Evolutionary conservation across 257 asterid genomes (phyloP), one percentile per base, ranked within the genome.

Genomic region (Solanum ossicruentum): DNA sequence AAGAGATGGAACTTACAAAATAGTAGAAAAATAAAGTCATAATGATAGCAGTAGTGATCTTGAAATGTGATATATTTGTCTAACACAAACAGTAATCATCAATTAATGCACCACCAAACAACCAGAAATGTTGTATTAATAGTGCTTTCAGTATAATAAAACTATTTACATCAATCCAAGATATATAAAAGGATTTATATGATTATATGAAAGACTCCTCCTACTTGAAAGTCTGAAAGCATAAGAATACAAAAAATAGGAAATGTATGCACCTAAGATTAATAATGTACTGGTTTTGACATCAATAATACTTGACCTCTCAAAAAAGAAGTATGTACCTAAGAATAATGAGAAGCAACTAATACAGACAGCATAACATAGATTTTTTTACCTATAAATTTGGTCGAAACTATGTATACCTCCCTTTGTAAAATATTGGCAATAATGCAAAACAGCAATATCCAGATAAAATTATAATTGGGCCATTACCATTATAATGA

Each of bases 401-500:
- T 49, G 81, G 82, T 75, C 7, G 16, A 49, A 75, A 49, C 82
- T 75, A 75, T 23, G 15, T 49, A 51, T 49, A 75, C 61, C 21
- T 23, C 21, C 23, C 23, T 49, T 23, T 60, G 8, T 23, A 75
- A 49, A 26, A 52, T 17, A 77, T 77, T 75, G 16, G 82, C 82
- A 51, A 63, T 23, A 77, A 73, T 21, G 23, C 26, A 77, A 23
- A 77, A 77, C 82, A 51, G 23, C 15, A 51, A 51, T 8, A 49
- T 49, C 47, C 8, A 5, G 47, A 51, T 23, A 17, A 77, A 77
- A 28, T 51, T 51, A 51, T 2, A 51, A 26, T 51, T 77, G 63
- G 47, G 82, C 63, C n/a, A 77, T 77, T 89, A 94, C 98, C 98
- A 84, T 94, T 94, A 87, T 94, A 94, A 86, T 94, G 98, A 91